Percentiles rank a stretch among this genome's conserved stretches.
Evolutionary conservation across 2,329 filamentous ascomycete genomes (phyloP).

Genomic region (Raffaelea arxii): DNA sequence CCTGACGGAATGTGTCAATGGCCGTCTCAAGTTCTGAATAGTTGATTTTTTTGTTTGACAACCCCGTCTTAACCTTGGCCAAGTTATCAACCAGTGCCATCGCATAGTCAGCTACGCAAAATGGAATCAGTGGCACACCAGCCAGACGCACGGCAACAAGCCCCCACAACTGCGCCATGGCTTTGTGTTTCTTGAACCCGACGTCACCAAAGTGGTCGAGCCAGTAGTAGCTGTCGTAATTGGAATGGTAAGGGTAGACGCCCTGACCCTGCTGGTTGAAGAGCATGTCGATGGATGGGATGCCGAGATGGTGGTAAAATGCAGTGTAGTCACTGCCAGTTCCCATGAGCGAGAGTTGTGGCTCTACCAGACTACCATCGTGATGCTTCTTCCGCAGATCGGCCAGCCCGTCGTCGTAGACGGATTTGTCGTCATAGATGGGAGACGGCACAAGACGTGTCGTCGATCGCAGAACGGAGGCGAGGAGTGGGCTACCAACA

Average conservation of each 20-base stretch:
- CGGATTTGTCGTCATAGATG: neutral
- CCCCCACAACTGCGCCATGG: conserved; percentile 23
- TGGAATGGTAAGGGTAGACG: conserved; percentile 70
- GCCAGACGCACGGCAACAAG: neutral
- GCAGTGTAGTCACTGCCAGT: conserved; percentile 59
- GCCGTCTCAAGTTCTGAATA: neutral
- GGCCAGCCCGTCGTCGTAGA: conserved; percentile 14
- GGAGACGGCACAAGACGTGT: neutral
- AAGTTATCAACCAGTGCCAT: neutral
- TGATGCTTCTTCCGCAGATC: conserved; percentile 51
- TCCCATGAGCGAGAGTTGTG: conserved; percentile 55
- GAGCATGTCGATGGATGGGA: conserved; percentile 41
- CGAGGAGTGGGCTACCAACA: conserved; percentile 32
- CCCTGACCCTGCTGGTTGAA: conserved; percentile 33
- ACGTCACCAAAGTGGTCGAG: conserved; percentile 71
- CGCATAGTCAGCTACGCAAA: neutral
- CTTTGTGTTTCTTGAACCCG: conserved; percentile 48
- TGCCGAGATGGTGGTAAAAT: conserved; percentile 51
- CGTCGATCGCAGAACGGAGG: neutral
- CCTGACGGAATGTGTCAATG: neutral
- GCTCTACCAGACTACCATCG: conserved; percentile 19
- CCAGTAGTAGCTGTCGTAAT: conserved; percentile 79
- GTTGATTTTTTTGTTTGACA: neutral
- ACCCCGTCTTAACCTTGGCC: neutral
- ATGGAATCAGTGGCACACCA: neutral